Conservation (phyloP, 345 rosid genomes). For the Lepidium aucheri region DNA sequence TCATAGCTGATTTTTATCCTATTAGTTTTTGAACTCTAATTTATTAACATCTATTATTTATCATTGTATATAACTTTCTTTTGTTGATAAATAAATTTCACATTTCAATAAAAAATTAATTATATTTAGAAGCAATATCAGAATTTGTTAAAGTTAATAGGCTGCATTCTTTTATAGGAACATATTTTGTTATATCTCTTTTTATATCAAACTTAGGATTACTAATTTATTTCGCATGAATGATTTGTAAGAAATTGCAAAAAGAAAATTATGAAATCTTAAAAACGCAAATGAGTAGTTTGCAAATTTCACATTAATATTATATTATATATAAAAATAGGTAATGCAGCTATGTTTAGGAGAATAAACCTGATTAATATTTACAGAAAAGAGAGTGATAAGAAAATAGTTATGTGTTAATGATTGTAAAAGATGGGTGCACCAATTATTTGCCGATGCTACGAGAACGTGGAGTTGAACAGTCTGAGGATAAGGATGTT, state of each 20-base stretch:
- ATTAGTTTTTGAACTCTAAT: no score
- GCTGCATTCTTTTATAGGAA: no score
- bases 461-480: slow-evolving; percentile 23
- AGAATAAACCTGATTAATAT: background rate
- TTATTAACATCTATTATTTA: no score
- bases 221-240: background rate
- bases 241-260: background rate
- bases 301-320: background rate
- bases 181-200: no score
- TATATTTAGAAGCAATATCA: no score
- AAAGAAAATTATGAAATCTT: background rate
- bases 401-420: background rate
- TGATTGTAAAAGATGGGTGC: slow-evolving; percentile 16
- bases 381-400: background rate
- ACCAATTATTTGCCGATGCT: slow-evolving; percentile 27
- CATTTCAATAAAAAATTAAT: no score
- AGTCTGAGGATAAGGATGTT: slow-evolving; percentile 23
- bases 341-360: background rate
- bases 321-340: background rate
- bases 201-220: background rate
- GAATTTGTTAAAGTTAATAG: no score
- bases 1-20: no score
- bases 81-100: no score
- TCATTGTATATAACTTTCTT: no score
- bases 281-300: background rate